A percentile compares a stretch with the other conserved stretches of the same genome.
Conservation (phyloP, 768 basidiomycete genomes). For the Calocybe cyanea region DNA sequence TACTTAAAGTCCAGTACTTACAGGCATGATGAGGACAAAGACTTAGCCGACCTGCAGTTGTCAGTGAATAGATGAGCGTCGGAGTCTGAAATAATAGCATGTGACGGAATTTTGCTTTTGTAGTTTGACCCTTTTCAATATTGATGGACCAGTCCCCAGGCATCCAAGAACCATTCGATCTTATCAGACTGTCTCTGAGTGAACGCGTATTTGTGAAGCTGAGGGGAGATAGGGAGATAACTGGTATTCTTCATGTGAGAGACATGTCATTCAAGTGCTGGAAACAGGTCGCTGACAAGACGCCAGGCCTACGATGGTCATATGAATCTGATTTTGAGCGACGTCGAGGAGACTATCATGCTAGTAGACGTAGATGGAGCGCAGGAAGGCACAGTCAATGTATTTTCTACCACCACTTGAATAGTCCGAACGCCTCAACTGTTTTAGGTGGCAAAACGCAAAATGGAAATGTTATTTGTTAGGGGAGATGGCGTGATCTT, state of each 20-base stretch:
- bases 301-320: conserved; percentile 98
- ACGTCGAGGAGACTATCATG: conserved; percentile 97
- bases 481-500: conserved; percentile 96
- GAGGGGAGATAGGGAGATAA: conserved; percentile 88
- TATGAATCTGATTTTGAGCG: conserved; percentile 97
- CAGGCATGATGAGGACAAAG: conserved; percentile 53
- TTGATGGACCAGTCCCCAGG: conserved; percentile 70
- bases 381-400: conserved; percentile 62
- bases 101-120: conserved; percentile 14
- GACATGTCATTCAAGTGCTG: conserved; percentile 9
- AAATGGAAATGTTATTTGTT: conserved; percentile 97
- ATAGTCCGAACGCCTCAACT: conserved; percentile 1
- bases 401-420: conserved; percentile 20
- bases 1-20: conserved; percentile 32
- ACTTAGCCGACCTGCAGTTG: conserved; percentile 5
- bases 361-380: conserved; percentile 85
- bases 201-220: conserved; percentile 99
- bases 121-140: conserved; percentile 22
- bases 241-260: conserved; percentile 88
- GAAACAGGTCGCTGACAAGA: conserved; percentile 9
- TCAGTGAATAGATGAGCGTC: conserved; percentile 18
- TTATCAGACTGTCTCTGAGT: conserved; percentile 92
- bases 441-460: conserved; percentile 80
- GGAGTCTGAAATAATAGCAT: conserved; percentile 29
- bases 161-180: conserved; percentile 95